Evolutionary conservation across 2,329 filamentous ascomycete species (phyloP), one percentile per base, ranked within the genome.

Genomic region (Xylaria sp.): DNA sequence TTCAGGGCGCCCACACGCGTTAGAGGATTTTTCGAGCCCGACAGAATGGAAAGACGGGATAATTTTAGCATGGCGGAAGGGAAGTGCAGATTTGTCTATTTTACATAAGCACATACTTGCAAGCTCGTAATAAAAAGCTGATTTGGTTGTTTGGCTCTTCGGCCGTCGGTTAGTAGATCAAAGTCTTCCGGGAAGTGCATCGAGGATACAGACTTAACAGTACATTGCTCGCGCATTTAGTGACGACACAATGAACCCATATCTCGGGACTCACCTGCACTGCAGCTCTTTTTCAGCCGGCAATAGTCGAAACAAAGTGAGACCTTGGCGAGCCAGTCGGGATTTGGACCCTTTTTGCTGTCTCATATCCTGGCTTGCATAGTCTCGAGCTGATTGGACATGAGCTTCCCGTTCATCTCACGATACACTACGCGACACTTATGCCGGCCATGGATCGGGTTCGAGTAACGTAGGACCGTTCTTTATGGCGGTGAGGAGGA

Each of bases 361-460:
- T 65, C 63, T 63, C 60, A 63, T 35, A 4, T 25, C 37, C 63
- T 37, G 49, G 37, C 28, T 23, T 55, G 54, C 58, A 64, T 57
- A 21, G 43, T 17, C 4, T 42, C 8, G 12, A 11, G 19, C n/a
- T 53, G 46, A 52, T 52, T 47, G 59, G 62, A 56, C 52, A 40
- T 40, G 61, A 35, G 42, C 25, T 28, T 4, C 47, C 12, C 38
- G 21, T 37, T 51, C 9, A 45, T 57, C 38, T 38, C 11, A 40
- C 8, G 11, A 51, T 57, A 40, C 45, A 15, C 43, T 11, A 51
- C 28, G 9, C 28, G 9, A 9, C 28, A 31, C 28, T 31, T 55
- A 38, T 49, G 52, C 28, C 47, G 51, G 40, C 47, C n/a, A 17
- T n/a, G 46, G 25, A 25, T 43, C 17, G 17, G 17, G 35, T 31